phyloP scores from a whole-genome alignment of 495 filamentous ascomycete species.

The Trichoderma gamsii region DNA sequence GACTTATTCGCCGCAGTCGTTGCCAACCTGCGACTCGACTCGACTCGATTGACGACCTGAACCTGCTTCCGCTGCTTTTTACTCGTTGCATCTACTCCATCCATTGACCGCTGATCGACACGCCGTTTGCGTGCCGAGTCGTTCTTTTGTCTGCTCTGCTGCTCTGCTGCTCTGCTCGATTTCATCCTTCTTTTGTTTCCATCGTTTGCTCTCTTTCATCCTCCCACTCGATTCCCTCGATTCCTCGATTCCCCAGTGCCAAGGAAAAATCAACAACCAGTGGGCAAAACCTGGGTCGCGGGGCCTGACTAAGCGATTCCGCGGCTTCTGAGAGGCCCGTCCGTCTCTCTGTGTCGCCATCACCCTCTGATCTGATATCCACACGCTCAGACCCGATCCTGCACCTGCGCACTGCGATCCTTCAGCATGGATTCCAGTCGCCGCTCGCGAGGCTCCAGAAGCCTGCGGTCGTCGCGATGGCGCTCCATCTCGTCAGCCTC shows the following conservation, averaged over 20 bases:
- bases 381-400: slow-evolving; percentile 1
- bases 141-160: too few relatives aligned
- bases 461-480: not conserved
- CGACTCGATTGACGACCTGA: too few relatives aligned
- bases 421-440: not conserved
- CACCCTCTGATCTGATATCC: not conserved
- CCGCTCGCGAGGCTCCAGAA: not conserved
- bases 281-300: not conserved
- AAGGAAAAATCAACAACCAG: too few relatives aligned
- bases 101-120: too few relatives aligned
- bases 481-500: not conserved
- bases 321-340: not conserved
- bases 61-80: not conserved
- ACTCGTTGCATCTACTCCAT: not conserved
- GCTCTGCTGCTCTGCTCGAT: too few relatives aligned
- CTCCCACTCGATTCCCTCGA: too few relatives aligned
- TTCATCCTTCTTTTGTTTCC: too few relatives aligned
- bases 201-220: too few relatives aligned
- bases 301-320: not conserved
- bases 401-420: not conserved
- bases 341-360: not conserved
- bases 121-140: too few relatives aligned
- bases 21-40: too few relatives aligned
- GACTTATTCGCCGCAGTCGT: too few relatives aligned
- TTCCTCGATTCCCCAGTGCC: too few relatives aligned